Base-by-base conservation (phyloP, 306 rosid genomes). In the Corylus heterophylla region DNA sequence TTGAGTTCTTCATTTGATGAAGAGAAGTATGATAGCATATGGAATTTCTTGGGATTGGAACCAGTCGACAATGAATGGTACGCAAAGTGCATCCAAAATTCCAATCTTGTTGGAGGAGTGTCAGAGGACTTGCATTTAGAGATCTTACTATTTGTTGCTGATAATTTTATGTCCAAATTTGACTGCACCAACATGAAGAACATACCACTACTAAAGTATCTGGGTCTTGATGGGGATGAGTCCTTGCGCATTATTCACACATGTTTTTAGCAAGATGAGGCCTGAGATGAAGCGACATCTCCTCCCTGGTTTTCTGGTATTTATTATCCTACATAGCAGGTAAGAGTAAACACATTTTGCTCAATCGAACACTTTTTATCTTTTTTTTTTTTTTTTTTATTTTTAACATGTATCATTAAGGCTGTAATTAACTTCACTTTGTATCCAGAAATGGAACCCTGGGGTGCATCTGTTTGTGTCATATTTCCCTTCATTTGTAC, bases 71-170 rank as follows among this genome's bases (percentile, higher is more conserved):
- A 4, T 49, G 87, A 87, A n/a, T 93, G 94, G 97, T 93, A 91
- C 80, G 88, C 80, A 4, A 93, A 86, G 85, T 93, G 92, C 86
- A 74, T 93, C 14, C 85, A 74, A 82, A 82, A 90, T 71, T 80
- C 89, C 29, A 74, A 79, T 71, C 86, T 93, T 29, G 90, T 88
- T 22, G 84, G 44, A 17, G 82, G 80, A 58, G 91, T 89, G 39
- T 78, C 94, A 6, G 94, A 93, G 48, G 76, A 52, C 14, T 58
- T 83, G 9, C 91, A 93, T 78, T 52, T 88, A 44, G 74, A 84
- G 75, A 88, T 93, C 78, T 79, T 93, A n/a, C 29, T 73, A 71
- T 91, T 89, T 74, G 52, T 89, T 76, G 83, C 92, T 18, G 77
- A 54, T 17, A 71, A 85, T 11, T 88, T 89, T 92, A 25, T 16